Base-by-base conservation (phyloP, 306 rosid genomes). In the Acacia confusa region DNA sequence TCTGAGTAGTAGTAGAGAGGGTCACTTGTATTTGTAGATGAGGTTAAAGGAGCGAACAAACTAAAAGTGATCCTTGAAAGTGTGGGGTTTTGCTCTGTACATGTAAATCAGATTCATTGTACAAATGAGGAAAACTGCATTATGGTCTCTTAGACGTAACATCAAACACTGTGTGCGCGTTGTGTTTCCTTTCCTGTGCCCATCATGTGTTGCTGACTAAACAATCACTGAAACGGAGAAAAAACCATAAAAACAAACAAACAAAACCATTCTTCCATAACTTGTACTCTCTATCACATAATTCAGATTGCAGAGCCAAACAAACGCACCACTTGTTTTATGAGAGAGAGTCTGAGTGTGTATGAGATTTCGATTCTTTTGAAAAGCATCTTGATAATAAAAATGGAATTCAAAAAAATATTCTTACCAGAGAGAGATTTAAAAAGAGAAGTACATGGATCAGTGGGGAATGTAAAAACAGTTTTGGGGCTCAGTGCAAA, bases 401-500 rank as follows among this genome's bases (percentile, higher is more conserved):
- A 60, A 60, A 60, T 25, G 19, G 19, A 25, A 28, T 63, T 63
- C 69, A 63, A 63, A 63, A 63, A 63, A 14, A 28, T 28, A 63
- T 28, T 63, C 40, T 15, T 13, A 63, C 38, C 69, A 28, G 20
- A 2, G 7, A 13, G 5, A 45, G 5, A 12, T 11, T 58, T 13
- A 9, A 25, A 32, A 12, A 74, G 40, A 36, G 60, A 5, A 58
- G 43, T 71, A 79, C 58, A 44, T 44, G 57, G 2, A 78, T 27
- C 47, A 85, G 82, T 47, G 76, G 82, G 78, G 84, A 86, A 64
- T 78, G 88, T 81, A 85, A 80, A 87, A 86, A 47, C 45, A 32
- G 44, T 76, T 78, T 75, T 87, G 83, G 95, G 94, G 83, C 72
- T 75, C 50, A 84, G 90, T 86, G 92, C 83, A 81, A 81, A 88